Base-by-base conservation (phyloP, 495 filamentous ascomycete species). In the Tuber magnatum region DNA sequence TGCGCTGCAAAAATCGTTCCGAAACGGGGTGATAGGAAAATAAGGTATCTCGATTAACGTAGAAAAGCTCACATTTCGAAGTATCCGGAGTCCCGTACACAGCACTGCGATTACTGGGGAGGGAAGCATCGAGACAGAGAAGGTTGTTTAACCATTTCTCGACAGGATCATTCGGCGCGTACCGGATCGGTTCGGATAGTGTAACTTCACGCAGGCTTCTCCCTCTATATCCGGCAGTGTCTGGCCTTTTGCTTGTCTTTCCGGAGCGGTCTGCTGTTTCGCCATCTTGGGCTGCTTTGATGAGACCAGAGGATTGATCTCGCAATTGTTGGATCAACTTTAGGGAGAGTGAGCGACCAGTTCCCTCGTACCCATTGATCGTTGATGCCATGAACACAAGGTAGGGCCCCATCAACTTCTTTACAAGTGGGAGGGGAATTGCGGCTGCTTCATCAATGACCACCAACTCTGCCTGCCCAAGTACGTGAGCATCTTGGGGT, bases 371-470 rank as follows among this genome's bases (percentile, higher is more conserved):
- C 72, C 96, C 96, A 81, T 97, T 98, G 85, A 99, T 97, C 22
- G 96, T 99, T 1, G 95, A 98, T 6, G 96, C 93, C 96, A 99
- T 99, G 85, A 99, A 99, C 5, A 98, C 93, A 38, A 98, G 86
- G 84, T 98, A 99, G n/a, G 94, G 95, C 0, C 96, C 95, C 89
- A 99, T 92, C 43, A 99, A 87, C 83, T 97, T 97, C 77, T 91
- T 88, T 20, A 98, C 95, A 68, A 97, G 84, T 12, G 95, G 95
- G 16, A 99, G 84, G 6, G 96, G 96, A 69, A 99, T 99, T 1
- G 96, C 96, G 12, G 96, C 96, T 22, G 96, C 96, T 83, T 99
- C 96, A 85, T 99, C 96, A 77, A 99, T 97, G 16, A 99, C 94
- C 8, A 99, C 85, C 32, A 99, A 85, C 83, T 99, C 96, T 41